phyloP scores from a whole-genome alignment of 345 rosid genomes.

The Gossypium stocksii region DNA sequence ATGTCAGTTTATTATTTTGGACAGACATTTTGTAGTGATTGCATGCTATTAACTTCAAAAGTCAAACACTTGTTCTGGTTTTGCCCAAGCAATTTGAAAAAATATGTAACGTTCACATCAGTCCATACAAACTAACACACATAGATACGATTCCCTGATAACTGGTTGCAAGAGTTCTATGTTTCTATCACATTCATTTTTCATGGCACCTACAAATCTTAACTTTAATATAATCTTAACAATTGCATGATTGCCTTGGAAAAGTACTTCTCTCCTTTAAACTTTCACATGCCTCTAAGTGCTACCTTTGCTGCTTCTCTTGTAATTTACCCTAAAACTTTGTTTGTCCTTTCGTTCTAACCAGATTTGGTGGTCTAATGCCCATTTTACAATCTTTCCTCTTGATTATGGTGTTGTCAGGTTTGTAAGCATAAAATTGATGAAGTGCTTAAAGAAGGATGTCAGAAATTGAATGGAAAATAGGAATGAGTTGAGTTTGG shows the following conservation, averaged over 20 bases:
- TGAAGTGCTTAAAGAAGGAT: background rate
- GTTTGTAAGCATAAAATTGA: background rate
- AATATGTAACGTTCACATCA: background rate
- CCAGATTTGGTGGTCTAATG: background rate
- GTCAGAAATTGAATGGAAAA: background rate
- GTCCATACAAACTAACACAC: background rate
- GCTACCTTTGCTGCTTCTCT: background rate
- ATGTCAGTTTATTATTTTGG: background rate
- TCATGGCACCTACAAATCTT: background rate
- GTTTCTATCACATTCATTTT: background rate
- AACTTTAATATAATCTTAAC: too few relatives aligned
- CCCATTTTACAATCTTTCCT: background rate
- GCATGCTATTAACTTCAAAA: background rate
- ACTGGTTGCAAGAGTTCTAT: background rate
- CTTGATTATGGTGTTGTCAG: background rate
- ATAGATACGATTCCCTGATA: background rate
- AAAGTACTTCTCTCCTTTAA: background rate
- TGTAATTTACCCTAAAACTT: background rate
- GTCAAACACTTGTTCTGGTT: background rate
- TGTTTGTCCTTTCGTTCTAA: background rate
- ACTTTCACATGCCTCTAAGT: background rate
- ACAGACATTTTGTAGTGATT: background rate
- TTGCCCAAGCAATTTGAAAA: background rate
- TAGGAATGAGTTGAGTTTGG: background rate
- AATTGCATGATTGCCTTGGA: background rate